A percentile compares a stretch with the other conserved stretches of the same genome.
phyloP scores from a whole-genome alignment of 163 green algal genomes.

The Prototheca wickerhamii region DNA sequence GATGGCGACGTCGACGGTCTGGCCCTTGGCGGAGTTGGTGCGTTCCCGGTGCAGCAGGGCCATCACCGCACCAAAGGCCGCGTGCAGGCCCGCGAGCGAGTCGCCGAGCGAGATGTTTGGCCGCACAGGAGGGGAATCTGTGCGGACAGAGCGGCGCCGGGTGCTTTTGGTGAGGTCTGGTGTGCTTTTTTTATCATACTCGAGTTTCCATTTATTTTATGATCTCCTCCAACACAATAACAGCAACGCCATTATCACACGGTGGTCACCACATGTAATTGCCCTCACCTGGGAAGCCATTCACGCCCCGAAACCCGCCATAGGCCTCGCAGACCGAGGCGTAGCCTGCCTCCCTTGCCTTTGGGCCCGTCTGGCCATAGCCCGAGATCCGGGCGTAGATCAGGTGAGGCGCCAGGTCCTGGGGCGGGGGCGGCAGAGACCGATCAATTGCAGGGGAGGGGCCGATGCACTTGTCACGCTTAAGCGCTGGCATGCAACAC shows the following conservation, averaged over 20 bases:
- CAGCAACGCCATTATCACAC: slow-evolving; percentile 4
- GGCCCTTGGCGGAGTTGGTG: slow-evolving; percentile 4
- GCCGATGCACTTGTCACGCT: neutral
- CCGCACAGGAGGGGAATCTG: slow-evolving; percentile 57
- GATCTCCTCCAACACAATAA: neutral
- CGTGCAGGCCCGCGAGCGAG: slow-evolving; percentile 68
- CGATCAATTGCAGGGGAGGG: neutral
- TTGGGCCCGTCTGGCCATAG: slow-evolving; percentile 51
- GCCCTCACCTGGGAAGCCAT: slow-evolving; percentile 8
- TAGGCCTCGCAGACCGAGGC: slow-evolving; percentile 63
- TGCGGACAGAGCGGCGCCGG: too few species aligned
- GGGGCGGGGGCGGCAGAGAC: neutral
- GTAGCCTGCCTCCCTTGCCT: slow-evolving; percentile 49
- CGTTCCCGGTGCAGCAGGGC: slow-evolving; percentile 50
- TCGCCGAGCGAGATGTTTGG: slow-evolving; percentile 70
- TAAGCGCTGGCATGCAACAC: neutral
- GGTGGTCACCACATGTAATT: too few species aligned
- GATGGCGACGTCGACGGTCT: slow-evolving; percentile 73
- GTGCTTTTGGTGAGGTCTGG: neutral
- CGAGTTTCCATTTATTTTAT: too few species aligned
- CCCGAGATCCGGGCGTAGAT: slow-evolving; percentile 63
- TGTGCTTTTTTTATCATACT: too few species aligned
- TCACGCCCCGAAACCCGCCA: slow-evolving; percentile 35
- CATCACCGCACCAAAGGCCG: slow-evolving; percentile 66
- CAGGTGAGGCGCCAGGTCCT: slow-evolving; percentile 46